Evolutionary conservation across 2,329 filamentous ascomycete genomes (phyloP).

Genomic region (Fusarium illudens): DNA sequence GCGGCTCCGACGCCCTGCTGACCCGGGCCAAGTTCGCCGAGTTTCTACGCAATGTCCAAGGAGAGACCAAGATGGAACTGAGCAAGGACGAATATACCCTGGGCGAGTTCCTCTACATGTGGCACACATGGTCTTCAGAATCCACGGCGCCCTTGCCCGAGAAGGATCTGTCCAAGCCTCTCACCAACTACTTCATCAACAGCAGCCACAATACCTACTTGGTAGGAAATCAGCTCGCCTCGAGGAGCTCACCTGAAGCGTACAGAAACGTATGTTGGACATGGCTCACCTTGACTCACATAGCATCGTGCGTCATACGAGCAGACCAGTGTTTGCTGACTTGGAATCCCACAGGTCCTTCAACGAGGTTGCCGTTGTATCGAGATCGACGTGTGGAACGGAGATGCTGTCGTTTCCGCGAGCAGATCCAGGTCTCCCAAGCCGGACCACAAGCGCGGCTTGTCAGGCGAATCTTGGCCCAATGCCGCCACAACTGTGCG

Average conservation of each 20-base stretch:
- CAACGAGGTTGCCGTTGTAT: constrained; percentile 85
- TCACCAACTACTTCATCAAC: constrained; percentile 92
- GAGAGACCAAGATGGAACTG: constrained; percentile 50
- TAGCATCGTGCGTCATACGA: background rate
- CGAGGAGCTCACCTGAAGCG: constrained; percentile 77
- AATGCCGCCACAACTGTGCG: constrained; percentile 54
- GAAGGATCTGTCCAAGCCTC: constrained; percentile 70
- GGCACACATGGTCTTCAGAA: constrained; percentile 54
- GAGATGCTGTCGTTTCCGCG: constrained; percentile 56
- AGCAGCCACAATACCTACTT: constrained; percentile 96
- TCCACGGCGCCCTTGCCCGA: constrained; percentile 55
- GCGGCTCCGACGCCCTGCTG: constrained; percentile 45
- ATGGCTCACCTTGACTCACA: background rate
- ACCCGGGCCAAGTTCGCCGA: constrained; percentile 51
- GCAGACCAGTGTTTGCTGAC: background rate
- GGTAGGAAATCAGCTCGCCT: constrained; percentile 84
- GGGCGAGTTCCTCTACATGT: constrained; percentile 61
- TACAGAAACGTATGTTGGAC: constrained; percentile 74
- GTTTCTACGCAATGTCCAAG: constrained; percentile 62
- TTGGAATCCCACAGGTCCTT: constrained; percentile 63
- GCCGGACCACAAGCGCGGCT: constrained; percentile 55
- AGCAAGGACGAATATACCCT: constrained; percentile 54
- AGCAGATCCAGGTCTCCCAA: constrained; percentile 50
- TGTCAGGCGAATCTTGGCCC: constrained; percentile 58
- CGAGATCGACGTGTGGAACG: constrained; percentile 96